Base-by-base conservation (phyloP, 768 basidiomycete species). In the Mrakia gelida region DNA sequence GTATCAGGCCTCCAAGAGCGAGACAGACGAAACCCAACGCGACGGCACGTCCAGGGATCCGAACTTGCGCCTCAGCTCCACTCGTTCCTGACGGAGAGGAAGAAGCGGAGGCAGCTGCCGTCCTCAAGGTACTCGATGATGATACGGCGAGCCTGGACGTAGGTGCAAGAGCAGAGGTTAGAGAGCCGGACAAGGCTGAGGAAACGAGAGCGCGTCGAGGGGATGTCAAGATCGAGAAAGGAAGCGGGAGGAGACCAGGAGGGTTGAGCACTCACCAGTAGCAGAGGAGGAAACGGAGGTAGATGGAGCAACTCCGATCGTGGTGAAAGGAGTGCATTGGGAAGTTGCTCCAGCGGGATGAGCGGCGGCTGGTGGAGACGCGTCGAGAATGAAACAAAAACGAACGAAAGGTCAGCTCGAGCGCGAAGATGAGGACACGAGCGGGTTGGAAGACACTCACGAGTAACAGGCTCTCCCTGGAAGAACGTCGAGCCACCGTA, bases 311-410 rank as follows among this genome's bases (percentile, higher is more conserved):
- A 59, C 26, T 8, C 56, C 65, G 76, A 92, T 87, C 9, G 88
- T 88, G 68, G 85, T 85, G 26, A 86, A 78, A 3, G 87, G 80
- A 23, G 85, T 86, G 86, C 94, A 95, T 28, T 86, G 84, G 26
- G 89, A 91, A 2, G 90, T 89, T 21, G 78, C 74, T 41, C 59
- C 73, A 1, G 78, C 45, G 23, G 74, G 30, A 45, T 87, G 86
- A 8, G 86, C 81, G 3, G 83, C 80, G 0, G 87, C 67, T 70
- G 38, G 18, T 9, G 2, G 28, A 18, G 21, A 38, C 21, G 32
- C 15, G 34, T 68, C 38, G 23, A 23, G 9, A 9, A 34, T n/a
- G n/a, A 23, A 38, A 6, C 45, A 45, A 45, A 13, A 10, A 45
- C 11, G 26, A 68, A 38, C 38, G 38, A 41, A 16, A 18, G 32